Evolutionary conservation across 1,284 basidiomycete species (phyloP).

Genomic region (Trichosporon inkin): DNA sequence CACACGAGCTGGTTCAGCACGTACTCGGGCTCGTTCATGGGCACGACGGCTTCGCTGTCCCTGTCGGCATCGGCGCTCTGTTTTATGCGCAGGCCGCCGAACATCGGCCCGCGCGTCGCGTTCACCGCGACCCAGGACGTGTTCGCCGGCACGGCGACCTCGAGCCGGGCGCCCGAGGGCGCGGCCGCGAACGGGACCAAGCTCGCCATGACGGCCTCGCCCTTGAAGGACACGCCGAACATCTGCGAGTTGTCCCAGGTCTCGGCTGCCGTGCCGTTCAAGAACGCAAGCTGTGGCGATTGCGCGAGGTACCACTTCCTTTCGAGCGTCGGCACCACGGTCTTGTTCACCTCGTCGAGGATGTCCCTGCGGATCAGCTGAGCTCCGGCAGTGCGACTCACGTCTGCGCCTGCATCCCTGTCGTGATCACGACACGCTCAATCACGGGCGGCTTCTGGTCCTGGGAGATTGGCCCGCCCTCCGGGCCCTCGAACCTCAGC

Average conservation of each 20-base stretch:
- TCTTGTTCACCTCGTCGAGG: not conserved
- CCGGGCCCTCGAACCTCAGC: not conserved
- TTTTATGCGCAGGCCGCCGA: not conserved
- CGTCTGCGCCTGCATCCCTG: not conserved
- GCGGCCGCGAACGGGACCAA: too few relatives aligned
- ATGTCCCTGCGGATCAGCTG: not conserved
- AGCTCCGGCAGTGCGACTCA: not conserved
- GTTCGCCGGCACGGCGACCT: not conserved
- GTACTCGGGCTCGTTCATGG: not conserved
- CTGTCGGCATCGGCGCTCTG: not conserved
- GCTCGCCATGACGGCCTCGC: not conserved
- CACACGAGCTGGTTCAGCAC: not conserved
- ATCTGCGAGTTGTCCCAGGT: too few relatives aligned
- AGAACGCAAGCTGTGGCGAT: not conserved
- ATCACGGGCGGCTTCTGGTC: not conserved
- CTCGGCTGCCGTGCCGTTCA: not conserved
- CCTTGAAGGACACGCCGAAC: not conserved
- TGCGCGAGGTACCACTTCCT: not conserved
- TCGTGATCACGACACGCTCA: not conserved
- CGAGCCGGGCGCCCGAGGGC: not conserved
- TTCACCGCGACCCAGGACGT: constrained; percentile 3
- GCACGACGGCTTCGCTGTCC: not conserved
- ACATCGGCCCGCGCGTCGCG: not conserved
- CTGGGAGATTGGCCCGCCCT: not conserved
- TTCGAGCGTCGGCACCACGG: not conserved